phyloP scores from a whole-genome alignment of 352 stramenopile genomes.

The Pythium angustatum region DNA sequence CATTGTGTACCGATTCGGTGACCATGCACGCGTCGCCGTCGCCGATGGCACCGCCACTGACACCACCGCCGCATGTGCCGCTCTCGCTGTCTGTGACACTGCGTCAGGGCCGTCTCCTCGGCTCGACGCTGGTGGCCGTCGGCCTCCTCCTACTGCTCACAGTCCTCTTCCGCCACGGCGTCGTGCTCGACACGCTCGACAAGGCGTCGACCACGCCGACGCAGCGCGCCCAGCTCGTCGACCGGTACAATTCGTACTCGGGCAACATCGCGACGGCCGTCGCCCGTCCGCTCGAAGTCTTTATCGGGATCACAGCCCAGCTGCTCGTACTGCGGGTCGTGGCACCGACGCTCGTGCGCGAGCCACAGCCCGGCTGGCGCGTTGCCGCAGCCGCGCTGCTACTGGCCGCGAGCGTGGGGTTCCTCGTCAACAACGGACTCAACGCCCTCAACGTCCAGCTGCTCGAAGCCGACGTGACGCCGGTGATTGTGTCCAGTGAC shows the following conservation, averaged over 20 bases:
- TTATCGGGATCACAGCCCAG: conserved; percentile 4
- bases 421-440: conserved; percentile 14
- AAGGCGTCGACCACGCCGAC: neutral
- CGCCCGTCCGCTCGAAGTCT: conserved; percentile 2
- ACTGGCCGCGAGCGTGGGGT: neutral
- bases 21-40: no score
- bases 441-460: conserved; percentile 12
- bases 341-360: neutral
- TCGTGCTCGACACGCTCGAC: neutral
- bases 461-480: neutral
- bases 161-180: neutral
- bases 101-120: neutral
- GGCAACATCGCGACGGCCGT: conserved; percentile 7
- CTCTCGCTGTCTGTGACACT: neutral
- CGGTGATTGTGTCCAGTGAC: neutral
- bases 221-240: neutral
- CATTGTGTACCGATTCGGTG: no score
- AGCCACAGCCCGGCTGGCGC: neutral
- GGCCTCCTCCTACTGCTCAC: neutral
- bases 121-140: neutral
- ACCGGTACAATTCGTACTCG: conserved; percentile 15
- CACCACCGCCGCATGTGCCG: no score
- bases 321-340: conserved; percentile 9
- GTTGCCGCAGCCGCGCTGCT: neutral
- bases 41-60: no score